These are phyloP conservation scores for Colletotrichum nymphaeae DNA, from an alignment of 2,329 filamentous ascomycete species.

Conservation along the genomic window DNA sequence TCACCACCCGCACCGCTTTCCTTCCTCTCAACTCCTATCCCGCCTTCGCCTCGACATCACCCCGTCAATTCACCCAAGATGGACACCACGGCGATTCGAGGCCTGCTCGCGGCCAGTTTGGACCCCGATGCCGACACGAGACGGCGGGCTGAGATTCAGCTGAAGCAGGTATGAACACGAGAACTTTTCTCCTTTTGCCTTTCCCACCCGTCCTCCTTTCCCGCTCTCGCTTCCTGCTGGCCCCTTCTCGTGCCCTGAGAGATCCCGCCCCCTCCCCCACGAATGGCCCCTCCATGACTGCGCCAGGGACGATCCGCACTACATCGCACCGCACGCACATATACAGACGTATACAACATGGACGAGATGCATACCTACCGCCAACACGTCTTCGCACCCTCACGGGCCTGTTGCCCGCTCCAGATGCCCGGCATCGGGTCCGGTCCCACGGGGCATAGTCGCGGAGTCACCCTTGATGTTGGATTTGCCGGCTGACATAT, in stretches of 20 bases:
- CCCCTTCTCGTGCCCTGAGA: background rate
- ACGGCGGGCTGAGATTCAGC: slow-evolving; percentile 81
- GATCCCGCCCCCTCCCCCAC: slow-evolving; percentile 27
- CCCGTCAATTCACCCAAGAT: slow-evolving; percentile 57
- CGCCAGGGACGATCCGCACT: slow-evolving; percentile 32
- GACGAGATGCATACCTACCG: slow-evolving; percentile 13
- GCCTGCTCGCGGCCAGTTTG: slow-evolving; percentile 81
- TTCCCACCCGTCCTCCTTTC: slow-evolving; percentile 13
- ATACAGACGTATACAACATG: background rate
- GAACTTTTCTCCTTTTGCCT: slow-evolving; percentile 11
- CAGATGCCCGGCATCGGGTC: background rate
- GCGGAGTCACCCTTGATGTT: slow-evolving; percentile 35
- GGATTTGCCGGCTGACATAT: slow-evolving; percentile 28
- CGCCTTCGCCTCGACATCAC: slow-evolving; percentile 36
- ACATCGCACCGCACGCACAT: slow-evolving; percentile 23
- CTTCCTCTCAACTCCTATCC: slow-evolving; percentile 37
- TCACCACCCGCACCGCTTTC: slow-evolving; percentile 36
- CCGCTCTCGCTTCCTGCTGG: slow-evolving; percentile 10
- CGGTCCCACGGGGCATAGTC: background rate
- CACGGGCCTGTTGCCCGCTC: slow-evolving; percentile 10
- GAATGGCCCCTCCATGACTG: slow-evolving; percentile 28
- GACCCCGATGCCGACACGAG: slow-evolving; percentile 79
- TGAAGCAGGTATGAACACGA: slow-evolving; percentile 76
- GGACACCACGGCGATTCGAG: slow-evolving; percentile 80
- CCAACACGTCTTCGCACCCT: slow-evolving; percentile 26